Conservation (phyloP, 305 asterid species). For the Caryopteris hybrid region DNA sequence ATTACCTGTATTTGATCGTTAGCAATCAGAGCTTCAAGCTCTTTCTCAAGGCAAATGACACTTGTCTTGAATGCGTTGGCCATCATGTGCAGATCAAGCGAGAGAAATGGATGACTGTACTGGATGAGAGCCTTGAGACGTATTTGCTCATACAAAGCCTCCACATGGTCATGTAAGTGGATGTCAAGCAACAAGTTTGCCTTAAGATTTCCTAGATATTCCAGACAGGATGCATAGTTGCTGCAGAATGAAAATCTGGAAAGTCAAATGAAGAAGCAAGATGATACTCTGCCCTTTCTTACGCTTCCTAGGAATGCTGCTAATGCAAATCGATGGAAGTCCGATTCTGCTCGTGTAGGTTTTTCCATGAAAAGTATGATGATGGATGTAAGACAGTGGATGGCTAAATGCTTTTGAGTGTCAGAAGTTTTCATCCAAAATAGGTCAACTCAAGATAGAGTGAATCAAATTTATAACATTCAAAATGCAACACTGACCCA, state of each 20-base stretch:
- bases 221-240: constrained; percentile 91
- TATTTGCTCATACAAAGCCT: constrained; percentile 79
- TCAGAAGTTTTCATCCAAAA: neutral
- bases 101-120: constrained; percentile 87
- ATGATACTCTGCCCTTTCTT: too few relatives aligned
- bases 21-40: constrained; percentile 86
- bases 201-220: constrained; percentile 83
- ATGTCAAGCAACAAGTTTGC: constrained; percentile 81
- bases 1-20: constrained; percentile 86
- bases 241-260: constrained; percentile 40
- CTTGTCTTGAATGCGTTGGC: constrained; percentile 90
- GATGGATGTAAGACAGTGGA: too few relatives aligned
- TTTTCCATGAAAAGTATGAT: too few relatives aligned
- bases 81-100: constrained; percentile 92
- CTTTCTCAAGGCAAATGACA: constrained; percentile 73
- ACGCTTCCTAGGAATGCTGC: too few relatives aligned
- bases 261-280: too few relatives aligned
- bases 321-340: neutral
- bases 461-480: neutral
- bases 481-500: neutral
- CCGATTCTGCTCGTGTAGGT: too few relatives aligned
- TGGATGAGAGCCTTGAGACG: constrained; percentile 97
- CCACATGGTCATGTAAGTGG: constrained; percentile 95
- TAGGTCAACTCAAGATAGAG: neutral
- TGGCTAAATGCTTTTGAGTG: neutral